A percentile compares a stretch with the other conserved stretches of the same genome.
Evolutionary conservation across 2,329 filamentous ascomycete species (phyloP).

Genomic region (Cladobotryum mycophilum): DNA sequence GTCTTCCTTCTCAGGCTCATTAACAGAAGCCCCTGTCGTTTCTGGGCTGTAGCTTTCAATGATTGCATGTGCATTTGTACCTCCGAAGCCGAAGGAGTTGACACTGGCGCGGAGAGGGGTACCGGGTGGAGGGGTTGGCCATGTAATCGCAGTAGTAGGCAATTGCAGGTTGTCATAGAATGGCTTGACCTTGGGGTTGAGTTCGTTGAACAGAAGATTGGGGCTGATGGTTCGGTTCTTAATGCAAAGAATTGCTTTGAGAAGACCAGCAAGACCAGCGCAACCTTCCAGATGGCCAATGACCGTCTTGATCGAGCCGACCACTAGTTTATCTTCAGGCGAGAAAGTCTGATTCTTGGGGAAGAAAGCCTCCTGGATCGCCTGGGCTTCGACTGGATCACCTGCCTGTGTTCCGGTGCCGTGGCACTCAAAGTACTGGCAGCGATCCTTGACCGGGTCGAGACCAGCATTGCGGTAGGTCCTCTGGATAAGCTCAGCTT

Average conservation of each 20-base stretch:
- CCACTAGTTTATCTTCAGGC: not conserved
- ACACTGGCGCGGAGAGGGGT: constrained; percentile 17
- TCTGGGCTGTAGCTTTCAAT: constrained; percentile 19
- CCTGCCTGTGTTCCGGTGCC: constrained; percentile 13
- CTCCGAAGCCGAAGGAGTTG: constrained; percentile 35
- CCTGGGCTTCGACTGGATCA: constrained; percentile 14
- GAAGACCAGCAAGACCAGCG: constrained; percentile 11
- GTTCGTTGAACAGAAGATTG: constrained; percentile 18
- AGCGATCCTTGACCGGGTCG: constrained; percentile 17
- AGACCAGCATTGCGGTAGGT: constrained; percentile 1
- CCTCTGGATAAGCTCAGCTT: not conserved
- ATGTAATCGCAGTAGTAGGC: constrained; percentile 14
- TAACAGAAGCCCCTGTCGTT: too few relatives aligned
- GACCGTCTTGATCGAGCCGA: constrained; percentile 11
- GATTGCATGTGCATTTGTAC: constrained; percentile 38
- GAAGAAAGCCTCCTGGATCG: not conserved
- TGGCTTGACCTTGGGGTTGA: not conserved
- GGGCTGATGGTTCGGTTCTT: constrained; percentile 14
- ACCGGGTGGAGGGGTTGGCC: constrained; percentile 13
- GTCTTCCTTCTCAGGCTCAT: too few relatives aligned
- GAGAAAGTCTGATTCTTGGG: too few relatives aligned
- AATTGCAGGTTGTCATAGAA: constrained; percentile 16
- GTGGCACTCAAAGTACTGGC: constrained; percentile 14
- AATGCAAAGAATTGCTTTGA: constrained; percentile 9
- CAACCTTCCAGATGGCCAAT: constrained; percentile 18